Evolutionary conservation across 1,284 basidiomycete species (phyloP).

Genomic region (Grifola frondosa): DNA sequence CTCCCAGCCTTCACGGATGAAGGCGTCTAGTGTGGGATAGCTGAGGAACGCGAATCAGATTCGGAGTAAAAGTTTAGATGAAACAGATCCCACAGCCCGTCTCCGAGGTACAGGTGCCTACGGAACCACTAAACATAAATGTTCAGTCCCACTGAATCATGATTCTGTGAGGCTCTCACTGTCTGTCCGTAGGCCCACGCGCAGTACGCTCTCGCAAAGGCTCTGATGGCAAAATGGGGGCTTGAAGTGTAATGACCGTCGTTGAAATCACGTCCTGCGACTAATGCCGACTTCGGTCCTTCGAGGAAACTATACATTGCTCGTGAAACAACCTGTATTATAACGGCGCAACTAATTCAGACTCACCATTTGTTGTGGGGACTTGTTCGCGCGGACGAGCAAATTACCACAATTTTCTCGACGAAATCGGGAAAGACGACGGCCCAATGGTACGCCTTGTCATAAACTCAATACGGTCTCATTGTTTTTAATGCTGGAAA

Average conservation of each 20-base stretch:
- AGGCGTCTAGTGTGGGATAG: conserved; percentile 32
- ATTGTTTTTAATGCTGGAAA: too few relatives aligned
- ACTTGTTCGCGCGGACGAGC: conserved; percentile 38
- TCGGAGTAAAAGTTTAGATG: not conserved
- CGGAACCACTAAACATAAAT: conserved; percentile 34
- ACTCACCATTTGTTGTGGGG: conserved; percentile 38
- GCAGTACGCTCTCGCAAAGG: conserved; percentile 36
- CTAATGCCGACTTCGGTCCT: conserved; percentile 38
- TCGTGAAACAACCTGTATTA: not conserved
- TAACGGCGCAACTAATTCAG: not conserved
- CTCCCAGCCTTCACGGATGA: conserved; percentile 38
- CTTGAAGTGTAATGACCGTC: conserved; percentile 35
- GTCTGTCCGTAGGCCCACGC: conserved; percentile 41
- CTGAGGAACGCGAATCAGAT: conserved; percentile 12
- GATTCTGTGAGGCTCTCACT: conserved; percentile 19
- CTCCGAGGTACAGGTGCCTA: conserved; percentile 30
- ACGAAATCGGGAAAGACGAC: conserved; percentile 37
- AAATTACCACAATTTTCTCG: conserved; percentile 37
- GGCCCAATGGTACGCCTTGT: conserved; percentile 38
- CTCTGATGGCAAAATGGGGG: conserved; percentile 35
- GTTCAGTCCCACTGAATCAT: conserved; percentile 1
- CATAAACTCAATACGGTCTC: too few relatives aligned
- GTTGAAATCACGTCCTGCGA: conserved; percentile 36
- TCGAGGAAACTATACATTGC: conserved; percentile 34
- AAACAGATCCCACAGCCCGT: conserved; percentile 29